These are phyloP conservation scores for Pichia cactophila DNA, from an alignment of 1,139 yeast genomes.

Conservation along the genomic window DNA sequence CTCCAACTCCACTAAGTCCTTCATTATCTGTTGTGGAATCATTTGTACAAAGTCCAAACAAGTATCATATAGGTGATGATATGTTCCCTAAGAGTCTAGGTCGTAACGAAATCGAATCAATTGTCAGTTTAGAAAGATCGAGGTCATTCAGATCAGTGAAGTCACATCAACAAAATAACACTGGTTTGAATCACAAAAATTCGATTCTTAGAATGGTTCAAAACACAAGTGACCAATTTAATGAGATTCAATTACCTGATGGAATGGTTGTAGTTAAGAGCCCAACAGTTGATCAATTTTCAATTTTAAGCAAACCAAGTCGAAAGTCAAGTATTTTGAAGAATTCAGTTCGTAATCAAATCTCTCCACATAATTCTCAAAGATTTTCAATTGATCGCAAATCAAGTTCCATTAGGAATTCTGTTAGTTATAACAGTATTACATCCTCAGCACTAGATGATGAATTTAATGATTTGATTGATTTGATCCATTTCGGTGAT, in stretches of 20 bases:
- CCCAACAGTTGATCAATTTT: constrained; percentile 10
- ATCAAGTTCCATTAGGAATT: neutral
- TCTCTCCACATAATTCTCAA: neutral
- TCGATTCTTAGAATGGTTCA: constrained; percentile 15
- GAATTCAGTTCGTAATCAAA: neutral
- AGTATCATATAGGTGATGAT: constrained; percentile 46
- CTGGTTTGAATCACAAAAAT: constrained; percentile 4
- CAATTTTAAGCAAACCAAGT: constrained; percentile 9
- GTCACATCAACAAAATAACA: constrained; percentile 15
- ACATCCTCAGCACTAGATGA: constrained; percentile 11
- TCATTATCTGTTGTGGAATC: constrained; percentile 13
- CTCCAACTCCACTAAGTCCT: constrained; percentile 11
- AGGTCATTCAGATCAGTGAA: constrained; percentile 49
- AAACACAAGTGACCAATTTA: constrained; percentile 14
- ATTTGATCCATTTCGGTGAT: constrained; percentile 55
- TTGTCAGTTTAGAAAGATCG: constrained; percentile 63
- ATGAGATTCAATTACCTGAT: constrained; percentile 39
- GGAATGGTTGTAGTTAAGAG: constrained; percentile 31
- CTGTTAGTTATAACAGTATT: neutral
- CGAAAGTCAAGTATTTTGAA: constrained; percentile 19
- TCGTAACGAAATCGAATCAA: constrained; percentile 64
- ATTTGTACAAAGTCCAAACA: constrained; percentile 17
- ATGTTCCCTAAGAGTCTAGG: constrained; percentile 64
- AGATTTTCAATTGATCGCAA: neutral
- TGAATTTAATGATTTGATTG: constrained; percentile 53